Base-by-base conservation (phyloP, 2,329 filamentous ascomycete genomes). In the Ceratocystis diversiconidia region DNA sequence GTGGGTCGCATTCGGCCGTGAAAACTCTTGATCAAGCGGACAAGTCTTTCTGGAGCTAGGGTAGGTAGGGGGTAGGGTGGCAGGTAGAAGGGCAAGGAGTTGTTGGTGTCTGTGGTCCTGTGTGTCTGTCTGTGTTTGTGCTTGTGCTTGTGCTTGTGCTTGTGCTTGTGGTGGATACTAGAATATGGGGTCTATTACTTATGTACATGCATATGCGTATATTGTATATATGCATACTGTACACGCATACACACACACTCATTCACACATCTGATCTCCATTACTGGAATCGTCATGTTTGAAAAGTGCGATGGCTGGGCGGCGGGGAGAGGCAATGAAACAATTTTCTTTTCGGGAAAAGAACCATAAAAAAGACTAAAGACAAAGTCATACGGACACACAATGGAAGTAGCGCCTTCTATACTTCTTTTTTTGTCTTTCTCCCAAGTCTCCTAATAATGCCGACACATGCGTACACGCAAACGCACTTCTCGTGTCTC, bases 1-100 rank as follows among this genome's bases (percentile, higher is more conserved):
- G 61, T 30, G 61, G 22, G 61, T 62, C 28, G 25, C 61, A 62
- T 62, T 62, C 61, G 61, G 61, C 61, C 61, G 43, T 62, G 41
- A 62, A 62, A 50, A 32, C 61, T 44, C 43, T 36, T 62, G 19
- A 30, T 30, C 19, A 32, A 50, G 48, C 61, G 61, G 43, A 62
- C 61, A 48, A 62, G 19, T 50, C 19, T 50, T 17, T 32, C 6
- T 17, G 22, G 28, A 30, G 28, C 52, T 17, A 17, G 28, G 52
- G 25, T 57, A 12, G 12, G 50, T n/a, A n/a, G 10, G 50, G n/a
- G 48, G 28, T 15, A 32, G 10, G 15, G 25, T 17, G 25, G 48
- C 46, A 22, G 46, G 46, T 50, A 19, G 32, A 36, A 12, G 8
- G 32, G 32, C 3, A 8, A 36, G 32, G 8, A 36, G 32, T 36